Base-by-base conservation (phyloP, 225 moss, liverwort and hornwort species). In the Antitrichia curtipendula region DNA sequence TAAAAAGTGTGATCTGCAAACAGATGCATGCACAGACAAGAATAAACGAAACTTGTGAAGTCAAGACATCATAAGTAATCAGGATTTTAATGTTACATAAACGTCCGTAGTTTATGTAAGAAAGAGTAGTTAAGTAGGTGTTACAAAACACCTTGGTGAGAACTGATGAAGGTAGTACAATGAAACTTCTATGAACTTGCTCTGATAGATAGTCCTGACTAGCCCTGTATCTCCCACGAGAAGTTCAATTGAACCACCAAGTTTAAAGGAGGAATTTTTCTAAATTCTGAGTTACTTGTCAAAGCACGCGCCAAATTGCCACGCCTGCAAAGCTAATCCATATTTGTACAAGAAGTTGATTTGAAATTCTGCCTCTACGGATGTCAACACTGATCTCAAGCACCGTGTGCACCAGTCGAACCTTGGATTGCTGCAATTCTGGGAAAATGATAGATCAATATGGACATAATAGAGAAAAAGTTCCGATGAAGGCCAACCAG, bases 281-380 rank as follows among this genome's bases (percentile, higher is more conserved):
- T 83, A 80, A 82, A 75, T 52, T 65, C 64, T 58, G 81, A 72
- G 78, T 32, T 38, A 21, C 64, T 45, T 53, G 43, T 75, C 78
- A 82, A 78, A 79, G 89, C 89, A 87, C 75, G 85, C 73, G 68
- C 76, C 56, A 78, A 59, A 53, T 68, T 89, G 84, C 75, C 78
- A 81, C 40, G 62, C 87, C 83, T 88, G 68, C 84, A 84, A 72
- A 80, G 62, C 87, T 72, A 86, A 84, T 82, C 85, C 86, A 85
- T 88, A 90, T 91, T 90, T 93, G 91, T 91, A 93, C 93, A 93
- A 87, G 54, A 56, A 86, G 58, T 45, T 50, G 36, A 60, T 63
- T 47, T 31, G 66, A 40, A n/a, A 84, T 24, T 80, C 66, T 77
- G 78, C 66, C 70, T 89, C 63, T 57, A 80, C 41, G 84, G 72